Evolutionary conservation across 768 basidiomycete species (phyloP), one percentile per base, ranked within the genome.

Genomic region (Tulasnella sp.): DNA sequence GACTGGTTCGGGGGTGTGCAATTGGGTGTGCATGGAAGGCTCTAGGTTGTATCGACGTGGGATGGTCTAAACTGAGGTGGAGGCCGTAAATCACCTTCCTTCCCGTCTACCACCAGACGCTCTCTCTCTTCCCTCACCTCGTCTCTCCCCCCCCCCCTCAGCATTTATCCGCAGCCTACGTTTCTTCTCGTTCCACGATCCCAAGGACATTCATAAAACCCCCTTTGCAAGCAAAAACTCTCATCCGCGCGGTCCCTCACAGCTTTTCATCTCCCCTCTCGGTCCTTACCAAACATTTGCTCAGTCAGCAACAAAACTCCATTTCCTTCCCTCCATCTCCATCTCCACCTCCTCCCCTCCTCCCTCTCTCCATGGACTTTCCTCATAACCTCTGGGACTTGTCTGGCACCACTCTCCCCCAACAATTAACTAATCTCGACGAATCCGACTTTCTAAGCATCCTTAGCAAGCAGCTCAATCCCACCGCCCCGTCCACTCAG

Each of bases 371-470:
- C 38, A 48, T 56, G 74, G 77, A 78, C 58, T 78, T 38, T 27
- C 74, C 80, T 34, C 31, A 77, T 62, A 80, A 78, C 77, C 80
- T 78, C 31, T 80, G 80, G 80, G 80, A 80, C 52, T 58, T 80
- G 36, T 78, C 80, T 36, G 74, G 44, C 0, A 39, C 79, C 46
- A 48, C 56, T 68, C 77, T 78, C 48, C 77, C 77, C 16, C 77
- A 71, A 19, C 77, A 78, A 40, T 31, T 78, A 68, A 40, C 77
- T 40, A 36, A 58, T 40, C 71, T 78, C 52, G 77, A 78, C 62
- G 77, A 78, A 40, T 71, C 77, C 71, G 77, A 78, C 77, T 78
- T 78, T 78, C 77, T 78, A 39, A 78, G 58, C 38, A 42, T 78
- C 39, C 77, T 78, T 48, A 42, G 39, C 39, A 78, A 78, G 71